These are phyloP conservation scores for Arthrobotrys iridis DNA, from an alignment of 2,329 filamentous ascomycete genomes.

Conservation along the genomic window DNA sequence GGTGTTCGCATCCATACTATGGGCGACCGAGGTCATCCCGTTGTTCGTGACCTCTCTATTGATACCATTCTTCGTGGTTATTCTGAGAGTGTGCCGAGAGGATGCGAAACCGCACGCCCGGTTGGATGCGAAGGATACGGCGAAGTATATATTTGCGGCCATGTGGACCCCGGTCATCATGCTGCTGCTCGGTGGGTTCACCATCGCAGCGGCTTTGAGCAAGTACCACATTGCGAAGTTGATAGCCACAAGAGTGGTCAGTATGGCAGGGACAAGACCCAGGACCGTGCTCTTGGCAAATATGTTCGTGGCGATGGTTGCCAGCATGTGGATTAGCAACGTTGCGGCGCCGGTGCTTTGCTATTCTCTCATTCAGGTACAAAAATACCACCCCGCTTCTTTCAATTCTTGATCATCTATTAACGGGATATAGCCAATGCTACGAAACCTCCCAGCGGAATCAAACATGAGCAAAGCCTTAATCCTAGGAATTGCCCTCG, in stretches of 20 bases:
- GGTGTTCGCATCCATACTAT: slow-evolving; percentile 89
- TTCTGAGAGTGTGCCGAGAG: slow-evolving; percentile 85
- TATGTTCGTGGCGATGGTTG: slow-evolving; percentile 98
- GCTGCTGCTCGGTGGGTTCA: slow-evolving; percentile 94
- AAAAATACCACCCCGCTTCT: slow-evolving; percentile 55
- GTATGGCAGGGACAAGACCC: slow-evolving; percentile 92
- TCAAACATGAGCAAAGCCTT: slow-evolving; percentile 94
- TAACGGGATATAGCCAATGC: slow-evolving; percentile 73
- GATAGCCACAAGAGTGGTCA: slow-evolving; percentile 93
- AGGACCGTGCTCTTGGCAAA: slow-evolving; percentile 91
- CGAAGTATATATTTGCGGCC: slow-evolving; percentile 84
- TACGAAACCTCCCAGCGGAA: slow-evolving; percentile 88
- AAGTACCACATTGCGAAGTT: slow-evolving; percentile 99
- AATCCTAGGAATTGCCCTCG: slow-evolving; percentile 91
- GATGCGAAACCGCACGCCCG: slow-evolving; percentile 72
- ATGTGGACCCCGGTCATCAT: slow-evolving; percentile 99
- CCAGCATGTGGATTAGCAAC: slow-evolving; percentile 99
- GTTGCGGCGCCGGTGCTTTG: slow-evolving; percentile 96
- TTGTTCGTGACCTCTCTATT: slow-evolving; percentile 94
- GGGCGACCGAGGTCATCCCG: slow-evolving; percentile 97
- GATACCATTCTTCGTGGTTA: slow-evolving; percentile 90
- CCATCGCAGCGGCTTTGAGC: slow-evolving; percentile 90
- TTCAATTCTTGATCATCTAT: neutral
- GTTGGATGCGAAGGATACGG: slow-evolving; percentile 81
- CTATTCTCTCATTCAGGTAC: slow-evolving; percentile 93